Base-by-base conservation (phyloP, 1,139 yeast species). In the Casaregolazyma suthepensis region DNA sequence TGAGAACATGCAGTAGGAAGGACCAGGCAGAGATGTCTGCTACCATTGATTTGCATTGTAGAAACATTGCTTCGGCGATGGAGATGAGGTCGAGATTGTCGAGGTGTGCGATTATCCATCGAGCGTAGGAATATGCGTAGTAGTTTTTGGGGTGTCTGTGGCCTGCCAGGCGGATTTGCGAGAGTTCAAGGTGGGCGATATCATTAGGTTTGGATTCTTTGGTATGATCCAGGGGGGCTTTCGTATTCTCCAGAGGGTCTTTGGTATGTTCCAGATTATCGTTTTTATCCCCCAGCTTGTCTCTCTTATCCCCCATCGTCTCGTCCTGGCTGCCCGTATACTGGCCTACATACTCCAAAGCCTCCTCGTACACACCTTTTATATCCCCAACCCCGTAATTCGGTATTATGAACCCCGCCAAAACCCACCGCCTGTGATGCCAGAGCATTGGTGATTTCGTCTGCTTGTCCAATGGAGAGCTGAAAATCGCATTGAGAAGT, bases 21-120 rank as follows among this genome's bases (percentile, higher is more conserved):
- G 68, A 55, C 83, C 83, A 79, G 4, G 76, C 70, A 0, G 82
- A 75, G 5, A 71, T 65, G 56, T 79, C 82, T 10, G 68, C 63
- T 1, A 70, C 62, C 56, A 75, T 67, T 6, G 53, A 49, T 40
- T 62, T 62, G 53, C 78, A 73, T 59, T 75, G 72, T 2, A 53
- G 45, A 52, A 66, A 63, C 1, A 70, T 59, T 13, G n/a, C 18
- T 29, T 53, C 58, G 13, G 54, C 54, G n/a, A 58, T 52, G 19
- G 19, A 26, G 2, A 17, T 29, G 10, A 44, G 38, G 17, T 53
- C 52, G 45, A 50, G 18, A 37, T 46, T 37, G 43, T 5, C 17
- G n/a, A 50, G 6, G n/a, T 26, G 18, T 10, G 37, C 51, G 5
- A 70, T 55, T 31, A 74, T 54, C 63, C 71, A 70, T 35, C 79